Percentiles rank a stretch among this genome's conserved stretches.
Conservation (phyloP, 1,284 basidiomycete genomes). For the Sporisorium graminicola region DNA sequence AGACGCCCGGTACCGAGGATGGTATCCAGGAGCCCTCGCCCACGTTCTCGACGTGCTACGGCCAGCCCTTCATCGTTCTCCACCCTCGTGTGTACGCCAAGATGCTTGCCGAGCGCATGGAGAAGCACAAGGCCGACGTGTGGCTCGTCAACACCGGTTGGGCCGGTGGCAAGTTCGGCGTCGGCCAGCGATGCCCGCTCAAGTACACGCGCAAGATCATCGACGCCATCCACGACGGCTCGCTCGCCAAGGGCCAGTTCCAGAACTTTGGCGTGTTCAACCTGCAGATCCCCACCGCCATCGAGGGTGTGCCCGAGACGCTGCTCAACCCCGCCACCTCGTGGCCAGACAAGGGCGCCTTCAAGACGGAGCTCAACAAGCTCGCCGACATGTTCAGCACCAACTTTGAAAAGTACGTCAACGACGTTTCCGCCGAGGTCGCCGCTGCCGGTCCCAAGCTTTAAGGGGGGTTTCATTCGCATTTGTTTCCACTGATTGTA, state of each 20-base stretch:
- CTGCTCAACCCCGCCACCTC: slow-evolving; percentile 63
- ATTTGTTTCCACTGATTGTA: not conserved
- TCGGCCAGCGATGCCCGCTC: slow-evolving; percentile 70
- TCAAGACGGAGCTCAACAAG: slow-evolving; percentile 66
- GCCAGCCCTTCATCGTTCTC: slow-evolving; percentile 97
- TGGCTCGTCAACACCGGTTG: slow-evolving; percentile 99
- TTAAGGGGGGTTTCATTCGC: slow-evolving; percentile 9
- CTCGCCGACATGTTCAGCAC: slow-evolving; percentile 68
- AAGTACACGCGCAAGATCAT: slow-evolving; percentile 90
- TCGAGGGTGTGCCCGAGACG: slow-evolving; percentile 60
- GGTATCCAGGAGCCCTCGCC: slow-evolving; percentile 98
- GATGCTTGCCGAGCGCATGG: slow-evolving; percentile 97
- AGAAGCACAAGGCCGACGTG: slow-evolving; percentile 89
- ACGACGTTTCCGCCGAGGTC: slow-evolving; percentile 64
- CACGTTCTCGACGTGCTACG: slow-evolving; percentile 99
- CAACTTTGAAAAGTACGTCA: slow-evolving; percentile 67
- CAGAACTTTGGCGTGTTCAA: slow-evolving; percentile 77
- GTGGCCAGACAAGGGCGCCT: slow-evolving; percentile 63
- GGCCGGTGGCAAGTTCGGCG: slow-evolving; percentile 94
- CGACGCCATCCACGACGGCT: slow-evolving; percentile 95
- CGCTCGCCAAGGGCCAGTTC: slow-evolving; percentile 86
- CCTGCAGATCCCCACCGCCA: slow-evolving; percentile 61
- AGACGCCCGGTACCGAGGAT: slow-evolving; percentile 96
- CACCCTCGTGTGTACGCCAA: slow-evolving; percentile 85
- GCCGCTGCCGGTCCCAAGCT: slow-evolving; percentile 61